A percentile compares a stretch with the other conserved stretches of the same genome.
Conservation (phyloP, 148 eudicot species). For the Polygonum maritimum region DNA sequence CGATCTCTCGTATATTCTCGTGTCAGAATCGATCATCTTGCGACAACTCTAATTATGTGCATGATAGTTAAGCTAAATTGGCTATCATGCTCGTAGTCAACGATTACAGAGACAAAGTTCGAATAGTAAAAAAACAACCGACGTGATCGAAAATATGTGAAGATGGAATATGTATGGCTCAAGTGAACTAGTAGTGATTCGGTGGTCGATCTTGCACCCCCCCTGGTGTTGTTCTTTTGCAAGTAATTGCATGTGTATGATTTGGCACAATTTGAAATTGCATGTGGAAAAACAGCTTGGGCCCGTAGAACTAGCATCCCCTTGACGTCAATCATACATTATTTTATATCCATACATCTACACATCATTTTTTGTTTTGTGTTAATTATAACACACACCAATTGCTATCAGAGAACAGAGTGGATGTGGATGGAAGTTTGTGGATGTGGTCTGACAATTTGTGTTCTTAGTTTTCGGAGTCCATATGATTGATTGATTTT, state of each 20-base stretch:
- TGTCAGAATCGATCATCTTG: no score
- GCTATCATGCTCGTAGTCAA: not conserved
- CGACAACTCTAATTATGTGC: no score
- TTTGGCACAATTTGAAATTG: not conserved
- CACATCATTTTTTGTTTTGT: not conserved
- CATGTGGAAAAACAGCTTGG: conserved; percentile 2
- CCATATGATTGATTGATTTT: not conserved
- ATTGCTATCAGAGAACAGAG: not conserved
- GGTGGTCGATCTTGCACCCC: not conserved
- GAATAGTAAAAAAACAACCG: no score
- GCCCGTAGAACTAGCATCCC: not conserved
- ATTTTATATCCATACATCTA: not conserved
- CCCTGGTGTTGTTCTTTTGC: not conserved
- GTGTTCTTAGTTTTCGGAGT: not conserved
- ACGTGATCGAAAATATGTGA: no score
- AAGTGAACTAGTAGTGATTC: not conserved
- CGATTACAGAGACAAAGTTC: no score
- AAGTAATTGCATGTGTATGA: not conserved
- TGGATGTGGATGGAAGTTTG: not conserved
- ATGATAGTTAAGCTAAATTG: no score
- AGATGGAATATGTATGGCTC: not conserved
- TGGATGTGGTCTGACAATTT: not conserved
- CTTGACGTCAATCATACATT: not conserved
- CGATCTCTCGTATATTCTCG: no score
- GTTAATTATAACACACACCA: not conserved